phyloP scores from a whole-genome alignment of 139 green algal species.

The Microglena sp. region DNA sequence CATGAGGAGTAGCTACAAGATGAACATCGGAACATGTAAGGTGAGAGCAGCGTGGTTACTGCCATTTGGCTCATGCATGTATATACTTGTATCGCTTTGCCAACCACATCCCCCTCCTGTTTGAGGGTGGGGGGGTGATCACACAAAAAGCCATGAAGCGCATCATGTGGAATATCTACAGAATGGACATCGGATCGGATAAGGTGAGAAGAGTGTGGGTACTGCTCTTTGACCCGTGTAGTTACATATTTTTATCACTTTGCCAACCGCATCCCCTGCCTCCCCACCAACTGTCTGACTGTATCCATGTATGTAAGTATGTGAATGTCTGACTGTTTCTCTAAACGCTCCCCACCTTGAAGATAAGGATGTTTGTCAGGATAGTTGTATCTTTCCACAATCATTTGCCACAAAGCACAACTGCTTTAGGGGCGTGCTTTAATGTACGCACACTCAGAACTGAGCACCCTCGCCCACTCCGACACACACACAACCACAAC shows the following conservation, averaged over 20 bases:
- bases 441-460: no score
- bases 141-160: conserved; percentile 81
- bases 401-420: no score
- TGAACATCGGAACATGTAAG: conserved; percentile 79
- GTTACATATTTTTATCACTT: conserved; percentile 90
- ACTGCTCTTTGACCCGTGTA: no score
- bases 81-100: conserved; percentile 90
- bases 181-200: conserved; percentile 87
- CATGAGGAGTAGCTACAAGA: conserved; percentile 93
- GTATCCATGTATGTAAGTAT: background rate
- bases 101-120: conserved; percentile 96
- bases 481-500: no score
- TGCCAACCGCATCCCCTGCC: conserved; percentile 93
- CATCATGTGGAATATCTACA: conserved; percentile 92
- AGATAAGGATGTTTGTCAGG: no score
- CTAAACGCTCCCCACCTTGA: no score
- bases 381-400: no score
- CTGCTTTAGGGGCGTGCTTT: background rate
- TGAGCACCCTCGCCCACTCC: no score
- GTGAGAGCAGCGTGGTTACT: no score
- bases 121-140: conserved; percentile 64
- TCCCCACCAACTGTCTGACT: conserved; percentile 23
- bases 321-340: no score
- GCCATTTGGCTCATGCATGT: no score
- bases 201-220: no score